Evolutionary conservation across 1,284 basidiomycete species (phyloP), one percentile per base, ranked within the genome.

Genomic region (Sanghuangporus sanghuang): DNA sequence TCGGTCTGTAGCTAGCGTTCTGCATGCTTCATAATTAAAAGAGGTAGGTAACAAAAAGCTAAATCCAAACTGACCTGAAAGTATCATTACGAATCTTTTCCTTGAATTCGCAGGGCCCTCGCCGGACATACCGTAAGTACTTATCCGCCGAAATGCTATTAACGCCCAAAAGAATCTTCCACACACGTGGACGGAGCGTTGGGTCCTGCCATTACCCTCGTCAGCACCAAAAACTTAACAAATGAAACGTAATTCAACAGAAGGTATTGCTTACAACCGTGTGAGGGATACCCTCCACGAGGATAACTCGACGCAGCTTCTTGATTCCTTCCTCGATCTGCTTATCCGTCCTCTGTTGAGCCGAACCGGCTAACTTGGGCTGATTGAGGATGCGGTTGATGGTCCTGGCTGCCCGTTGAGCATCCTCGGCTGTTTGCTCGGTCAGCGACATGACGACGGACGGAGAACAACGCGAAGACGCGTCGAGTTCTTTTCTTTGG

Each of bases 1-100:
- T 67, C 88, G 86, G 74, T 98, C 96, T 0, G 96, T 98, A 1
- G 96, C 95, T 23, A 99, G 77, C 9, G 96, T 99, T 61, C 96
- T 93, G 70, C 79, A 77, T 38, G 73, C 74, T 46, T 14, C 7
- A 35, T n/a, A 58, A 40, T 53, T 18, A 53, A 21, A 27, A 53
- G 3, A 6, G 6, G 32, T 14, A 7, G 11, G 27, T 3, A 32
- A 12, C 9, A 21, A 50, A 35, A 36, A 18, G 44, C 11, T 14
- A 1, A 36, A 56, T 16, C 14, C 44, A 69, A n/a, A 3, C 71
- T 68, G 68, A 89, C 89, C 90, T 80, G 71, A 92, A 92, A 0
- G 89, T 92, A 69, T 90, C 86, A 66, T 91, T 92, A 73, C 89
- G 78, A 69, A 95, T 95, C 78, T 96, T 96, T 74, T 94, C 90